Conservation (phyloP, 2,329 filamentous ascomycete genomes). For the Hypoxylon sp. region DNA sequence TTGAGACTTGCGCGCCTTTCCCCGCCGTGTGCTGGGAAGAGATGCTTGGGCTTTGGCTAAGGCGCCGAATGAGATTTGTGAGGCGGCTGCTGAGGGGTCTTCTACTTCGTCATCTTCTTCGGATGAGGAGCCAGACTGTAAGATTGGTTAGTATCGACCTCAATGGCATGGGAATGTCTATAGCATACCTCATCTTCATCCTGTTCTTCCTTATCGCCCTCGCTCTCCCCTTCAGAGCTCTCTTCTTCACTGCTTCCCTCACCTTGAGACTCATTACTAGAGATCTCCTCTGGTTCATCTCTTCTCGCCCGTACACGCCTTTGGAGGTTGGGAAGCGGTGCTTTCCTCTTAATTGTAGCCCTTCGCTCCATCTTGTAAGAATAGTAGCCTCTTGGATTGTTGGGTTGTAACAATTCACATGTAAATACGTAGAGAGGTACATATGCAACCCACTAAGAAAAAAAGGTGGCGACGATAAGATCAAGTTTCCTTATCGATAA, state of each 20-base stretch:
- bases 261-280: conserved; percentile 55
- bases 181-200: conserved; percentile 51
- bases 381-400: not conserved
- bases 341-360: conserved; percentile 59
- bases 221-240: conserved; percentile 52
- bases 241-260: conserved; percentile 54
- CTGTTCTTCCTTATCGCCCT: conserved; percentile 49
- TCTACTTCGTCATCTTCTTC: conserved; percentile 58
- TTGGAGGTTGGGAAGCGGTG: conserved; percentile 56
- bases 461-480: conserved; percentile 34
- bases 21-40: conserved; percentile 60
- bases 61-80: conserved; percentile 87
- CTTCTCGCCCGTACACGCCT: conserved; percentile 62
- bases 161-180: not conserved
- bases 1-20: conserved; percentile 53
- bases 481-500: conserved; percentile 34
- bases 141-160: conserved; percentile 30
- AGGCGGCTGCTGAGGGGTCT: conserved; percentile 62
- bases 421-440: not conserved
- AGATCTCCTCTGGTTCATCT: conserved; percentile 58
- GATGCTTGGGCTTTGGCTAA: conserved; percentile 87
- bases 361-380: conserved; percentile 45
- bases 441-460: not conserved
- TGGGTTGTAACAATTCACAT: not conserved
- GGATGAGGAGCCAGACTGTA: conserved; percentile 47